Conservation (phyloP, 1,284 basidiomycete genomes). For the Tylopilus sp. region DNA sequence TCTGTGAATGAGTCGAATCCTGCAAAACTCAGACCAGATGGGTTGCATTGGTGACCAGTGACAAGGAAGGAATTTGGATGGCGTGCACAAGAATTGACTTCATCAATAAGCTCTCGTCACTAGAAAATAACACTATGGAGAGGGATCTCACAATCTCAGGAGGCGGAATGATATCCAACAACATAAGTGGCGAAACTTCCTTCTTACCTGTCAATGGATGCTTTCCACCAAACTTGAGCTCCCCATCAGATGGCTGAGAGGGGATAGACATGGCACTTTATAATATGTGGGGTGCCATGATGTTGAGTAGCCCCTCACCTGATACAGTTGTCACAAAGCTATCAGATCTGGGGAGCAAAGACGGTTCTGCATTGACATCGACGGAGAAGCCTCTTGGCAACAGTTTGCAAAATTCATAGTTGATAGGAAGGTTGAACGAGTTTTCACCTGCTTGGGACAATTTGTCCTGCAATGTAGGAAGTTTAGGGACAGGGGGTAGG, state of each 20-base stretch:
- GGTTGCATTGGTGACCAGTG: constrained; percentile 52
- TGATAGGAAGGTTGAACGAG: constrained; percentile 32
- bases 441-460: constrained; percentile 32
- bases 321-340: constrained; percentile 25
- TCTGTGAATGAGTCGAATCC: constrained; percentile 78
- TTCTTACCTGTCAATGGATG: constrained; percentile 40
- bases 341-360: constrained; percentile 33
- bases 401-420: constrained; percentile 29
- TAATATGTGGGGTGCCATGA: constrained; percentile 37
- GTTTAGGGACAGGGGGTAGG: constrained; percentile 51
- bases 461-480: constrained; percentile 37
- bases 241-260: constrained; percentile 64
- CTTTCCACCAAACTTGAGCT: constrained; percentile 74
- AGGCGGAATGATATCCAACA: constrained; percentile 77
- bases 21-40: constrained; percentile 67
- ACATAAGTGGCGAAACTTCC: constrained; percentile 50
- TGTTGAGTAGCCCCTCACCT: constrained; percentile 34
- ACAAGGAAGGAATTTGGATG: constrained; percentile 38
- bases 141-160: constrained; percentile 56
- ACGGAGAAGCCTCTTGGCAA: constrained; percentile 28
- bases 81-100: constrained; percentile 65
- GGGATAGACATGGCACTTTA: constrained; percentile 47
- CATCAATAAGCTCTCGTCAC: constrained; percentile 63
- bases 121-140: constrained; percentile 53
- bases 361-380: constrained; percentile 34